A percentile compares a stretch with the other conserved stretches of the same genome.
phyloP scores from a whole-genome alignment of 257 asterid genomes.

The Solanum habrochaites region DNA sequence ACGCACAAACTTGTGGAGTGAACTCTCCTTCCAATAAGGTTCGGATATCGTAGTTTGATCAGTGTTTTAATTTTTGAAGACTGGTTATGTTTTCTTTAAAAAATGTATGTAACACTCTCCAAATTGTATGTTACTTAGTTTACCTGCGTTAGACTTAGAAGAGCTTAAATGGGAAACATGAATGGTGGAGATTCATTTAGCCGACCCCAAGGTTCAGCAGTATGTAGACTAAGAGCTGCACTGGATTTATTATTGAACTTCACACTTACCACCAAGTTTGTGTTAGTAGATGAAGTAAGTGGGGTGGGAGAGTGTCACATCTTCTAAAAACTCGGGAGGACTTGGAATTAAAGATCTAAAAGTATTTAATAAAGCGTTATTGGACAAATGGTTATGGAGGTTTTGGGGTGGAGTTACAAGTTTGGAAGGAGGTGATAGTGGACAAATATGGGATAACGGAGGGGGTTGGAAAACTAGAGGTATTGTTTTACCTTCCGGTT shows the following conservation, averaged over 20 bases:
- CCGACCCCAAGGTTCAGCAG: background rate
- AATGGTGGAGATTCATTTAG: background rate
- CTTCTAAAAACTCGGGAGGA: background rate
- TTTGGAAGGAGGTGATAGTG: background rate
- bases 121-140: background rate
- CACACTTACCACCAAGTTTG: background rate
- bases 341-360: background rate
- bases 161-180: background rate
- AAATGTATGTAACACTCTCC: background rate
- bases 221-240: background rate
- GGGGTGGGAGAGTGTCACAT: background rate
- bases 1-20: background rate
- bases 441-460: background rate
- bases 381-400: background rate
- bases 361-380: background rate
- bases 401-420: background rate
- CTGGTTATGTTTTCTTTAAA: background rate
- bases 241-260: background rate
- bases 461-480: background rate
- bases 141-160: background rate
- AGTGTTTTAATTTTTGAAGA: background rate
- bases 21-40: background rate
- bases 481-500: background rate
- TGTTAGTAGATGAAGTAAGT: background rate
- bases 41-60: background rate